Evolutionary conservation across 192 early-diverging fungal genomes (phyloP), one percentile per base, ranked within the genome.

Genomic region (Linnemannia schmuckeri): DNA sequence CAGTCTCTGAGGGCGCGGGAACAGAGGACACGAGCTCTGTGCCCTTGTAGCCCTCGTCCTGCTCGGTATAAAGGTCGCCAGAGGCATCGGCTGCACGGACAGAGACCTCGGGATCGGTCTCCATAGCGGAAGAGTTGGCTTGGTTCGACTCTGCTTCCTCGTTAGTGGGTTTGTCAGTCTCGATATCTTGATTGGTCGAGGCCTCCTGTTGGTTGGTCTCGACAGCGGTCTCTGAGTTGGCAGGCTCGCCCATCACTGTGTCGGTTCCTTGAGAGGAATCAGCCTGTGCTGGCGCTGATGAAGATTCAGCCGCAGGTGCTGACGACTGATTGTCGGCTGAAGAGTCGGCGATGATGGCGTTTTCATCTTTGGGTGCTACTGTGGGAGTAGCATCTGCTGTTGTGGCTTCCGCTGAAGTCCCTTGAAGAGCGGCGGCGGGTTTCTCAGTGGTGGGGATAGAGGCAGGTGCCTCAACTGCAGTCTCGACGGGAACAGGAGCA

Each of bases 61-160:
- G 61, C 49, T 78, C 76, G 27, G 75, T 83, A 41, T 83, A 78
- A 40, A 47, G 82, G 77, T 83, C 82, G 55, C 44, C 40, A 18
- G 76, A 20, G 8, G 49, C 69, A 22, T 8, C 35, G 0, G 54
- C 44, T 13, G 27, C 33, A 30, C 76, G 61, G 30, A n/a, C 63
- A 57, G 37, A 30, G 71, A 15, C 35, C 18, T 33, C 71, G 33
- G 54, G 75, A 73, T 80, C 78, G 15, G 79, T 74, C 35, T 80
- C 79, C 72, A 80, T 80, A 15, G 78, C 52, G 4, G 72, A 74
- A 12, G 6, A 49, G 61, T 52, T 74, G 41, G 57, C 55, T 24
- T 38, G 71, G 52, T 15, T 42, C 17, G 71, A 30, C 15, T 80
- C 72, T 69, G 20, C 24, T 30, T 24, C 54, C 54, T 40, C 57